A percentile compares a stretch with the other conserved stretches of the same genome.
These are phyloP conservation scores for Hypoxylon sp. DNA, from an alignment of 2,329 filamentous ascomycete species.

Conservation along the genomic window DNA sequence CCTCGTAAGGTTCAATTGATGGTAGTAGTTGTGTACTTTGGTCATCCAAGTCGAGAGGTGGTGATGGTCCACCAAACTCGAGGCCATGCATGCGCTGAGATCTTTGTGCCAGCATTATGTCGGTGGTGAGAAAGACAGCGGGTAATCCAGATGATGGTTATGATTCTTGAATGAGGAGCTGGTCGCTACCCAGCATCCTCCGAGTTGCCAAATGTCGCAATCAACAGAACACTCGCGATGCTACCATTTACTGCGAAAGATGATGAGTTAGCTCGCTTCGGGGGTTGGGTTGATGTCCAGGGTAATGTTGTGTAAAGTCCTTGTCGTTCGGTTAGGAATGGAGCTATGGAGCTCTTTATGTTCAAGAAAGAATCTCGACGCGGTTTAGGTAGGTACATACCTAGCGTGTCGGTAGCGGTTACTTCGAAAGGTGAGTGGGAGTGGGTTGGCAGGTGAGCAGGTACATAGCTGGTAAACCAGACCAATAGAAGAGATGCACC, in stretches of 20 bases:
- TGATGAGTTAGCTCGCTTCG: neutral
- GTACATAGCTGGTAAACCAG: slow-evolving; percentile 11
- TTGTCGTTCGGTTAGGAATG: slow-evolving; percentile 32
- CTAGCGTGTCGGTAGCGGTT: slow-evolving; percentile 27
- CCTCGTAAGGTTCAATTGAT: slow-evolving; percentile 26
- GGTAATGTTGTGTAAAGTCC: neutral
- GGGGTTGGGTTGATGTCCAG: slow-evolving; percentile 7
- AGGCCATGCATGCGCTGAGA: slow-evolving; percentile 39
- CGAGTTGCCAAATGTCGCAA: slow-evolving; percentile 37
- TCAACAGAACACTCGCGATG: slow-evolving; percentile 9
- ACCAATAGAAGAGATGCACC: slow-evolving; percentile 16
- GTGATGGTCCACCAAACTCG: slow-evolving; percentile 38
- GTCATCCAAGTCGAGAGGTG: slow-evolving; percentile 36
- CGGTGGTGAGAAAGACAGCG: slow-evolving; percentile 10
- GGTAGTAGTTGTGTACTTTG: slow-evolving; percentile 42
- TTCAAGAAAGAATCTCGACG: slow-evolving; percentile 32
- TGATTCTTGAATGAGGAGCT: slow-evolving; percentile 42
- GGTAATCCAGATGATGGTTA: slow-evolving; percentile 14
- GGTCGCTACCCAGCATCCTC: slow-evolving; percentile 50
- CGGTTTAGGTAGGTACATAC: slow-evolving; percentile 24
- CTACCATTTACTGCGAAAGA: slow-evolving; percentile 3
- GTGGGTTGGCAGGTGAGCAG: slow-evolving; percentile 21
- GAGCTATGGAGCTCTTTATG: slow-evolving; percentile 34
- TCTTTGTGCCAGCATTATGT: slow-evolving; percentile 42
- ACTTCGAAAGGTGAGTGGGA: neutral